phyloP scores from a whole-genome alignment of 2,329 filamentous ascomycete genomes.

The Colletotrichum sp. region DNA sequence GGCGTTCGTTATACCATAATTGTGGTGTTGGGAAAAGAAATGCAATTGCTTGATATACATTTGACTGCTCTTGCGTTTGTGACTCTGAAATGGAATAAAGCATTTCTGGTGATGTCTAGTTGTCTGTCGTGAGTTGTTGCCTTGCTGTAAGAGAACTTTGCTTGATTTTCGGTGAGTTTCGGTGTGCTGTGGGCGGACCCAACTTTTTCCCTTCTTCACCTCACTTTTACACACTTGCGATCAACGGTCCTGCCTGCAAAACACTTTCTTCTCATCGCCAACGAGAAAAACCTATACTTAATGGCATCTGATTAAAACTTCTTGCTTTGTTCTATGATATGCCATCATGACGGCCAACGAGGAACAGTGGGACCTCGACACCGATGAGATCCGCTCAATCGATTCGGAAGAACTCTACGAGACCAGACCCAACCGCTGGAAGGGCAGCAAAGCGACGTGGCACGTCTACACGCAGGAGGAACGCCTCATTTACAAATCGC shows the following conservation, averaged over 20 bases:
- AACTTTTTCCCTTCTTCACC: constrained; percentile 11
- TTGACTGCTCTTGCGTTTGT: background rate
- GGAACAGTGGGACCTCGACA: constrained; percentile 45
- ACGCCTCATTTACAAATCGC: constrained; percentile 64
- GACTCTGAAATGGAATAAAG: background rate
- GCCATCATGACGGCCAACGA: constrained; percentile 21
- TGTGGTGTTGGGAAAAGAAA: constrained; percentile 22
- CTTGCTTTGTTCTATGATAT: rapidly evolving
- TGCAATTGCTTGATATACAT: background rate
- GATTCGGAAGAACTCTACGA: constrained; percentile 51
- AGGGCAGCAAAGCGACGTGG: constrained; percentile 74
- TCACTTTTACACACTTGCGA: background rate
- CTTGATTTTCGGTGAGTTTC: background rate
- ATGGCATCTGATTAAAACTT: background rate
- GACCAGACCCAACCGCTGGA: constrained; percentile 74
- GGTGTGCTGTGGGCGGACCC: background rate
- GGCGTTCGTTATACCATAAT: constrained; percentile 23
- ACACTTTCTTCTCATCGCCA: background rate
- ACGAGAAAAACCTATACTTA: rapidly evolving
- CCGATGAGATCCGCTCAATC: constrained; percentile 51
- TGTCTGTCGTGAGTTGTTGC: background rate
- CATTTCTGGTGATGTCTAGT: background rate
- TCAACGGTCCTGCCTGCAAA: background rate
- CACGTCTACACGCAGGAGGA: constrained; percentile 64
- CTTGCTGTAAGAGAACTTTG: background rate